Conservation (phyloP, 75 land plant genomes). For the Azolla pinnata region DNA sequence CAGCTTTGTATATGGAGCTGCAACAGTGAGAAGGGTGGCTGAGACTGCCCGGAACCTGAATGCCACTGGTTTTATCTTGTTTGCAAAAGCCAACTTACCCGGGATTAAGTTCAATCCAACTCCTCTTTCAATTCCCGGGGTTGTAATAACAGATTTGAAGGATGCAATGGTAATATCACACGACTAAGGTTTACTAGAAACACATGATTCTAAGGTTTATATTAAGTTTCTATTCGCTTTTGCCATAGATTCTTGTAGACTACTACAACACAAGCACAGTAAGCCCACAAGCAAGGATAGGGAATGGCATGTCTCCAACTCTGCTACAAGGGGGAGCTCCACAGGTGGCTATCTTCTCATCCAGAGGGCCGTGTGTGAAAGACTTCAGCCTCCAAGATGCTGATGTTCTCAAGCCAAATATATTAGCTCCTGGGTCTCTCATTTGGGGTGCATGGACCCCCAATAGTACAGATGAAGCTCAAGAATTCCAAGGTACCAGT, state of each 20-base stretch:
- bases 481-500: slow-evolving; percentile 54
- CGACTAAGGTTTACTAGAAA: neutral
- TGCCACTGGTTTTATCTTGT: slow-evolving; percentile 79
- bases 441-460: slow-evolving; percentile 98
- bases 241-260: slow-evolving; percentile 49
- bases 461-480: slow-evolving; percentile 68
- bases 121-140: slow-evolving; percentile 64
- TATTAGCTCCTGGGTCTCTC: slow-evolving; percentile 80
- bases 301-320: slow-evolving; percentile 57
- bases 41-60: slow-evolving; percentile 58
- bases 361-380: slow-evolving; percentile 81
- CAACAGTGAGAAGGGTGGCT: slow-evolving; percentile 47
- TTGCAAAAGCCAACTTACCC: slow-evolving; percentile 49
- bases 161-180: slow-evolving; percentile 41
- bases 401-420: slow-evolving; percentile 88
- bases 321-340: slow-evolving; percentile 59
- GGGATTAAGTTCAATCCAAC: slow-evolving; percentile 77
- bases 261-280: slow-evolving; percentile 63
- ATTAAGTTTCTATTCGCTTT: neutral
- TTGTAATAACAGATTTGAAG: slow-evolving; percentile 47
- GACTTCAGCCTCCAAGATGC: slow-evolving; percentile 67
- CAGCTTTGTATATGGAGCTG: slow-evolving; percentile 55
- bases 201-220: neutral
- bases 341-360: slow-evolving; percentile 74
- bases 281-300: slow-evolving; percentile 52